A percentile compares a stretch with the other conserved stretches of the same genome.
Conservation (phyloP, 164 flowering plant species). For the Brasenia schreberi region DNA sequence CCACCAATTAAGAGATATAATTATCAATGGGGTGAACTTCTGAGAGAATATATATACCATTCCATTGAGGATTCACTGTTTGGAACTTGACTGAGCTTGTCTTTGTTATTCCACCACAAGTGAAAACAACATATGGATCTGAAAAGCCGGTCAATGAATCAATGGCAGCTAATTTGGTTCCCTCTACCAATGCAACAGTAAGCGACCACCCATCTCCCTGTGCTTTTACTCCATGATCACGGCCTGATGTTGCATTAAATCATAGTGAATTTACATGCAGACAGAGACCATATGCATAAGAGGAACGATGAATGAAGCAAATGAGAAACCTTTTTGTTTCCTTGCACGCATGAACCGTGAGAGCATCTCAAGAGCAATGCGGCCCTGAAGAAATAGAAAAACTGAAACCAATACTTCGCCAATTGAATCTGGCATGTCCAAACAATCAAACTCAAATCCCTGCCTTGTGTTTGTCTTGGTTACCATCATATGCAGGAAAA, state of each 20-base stretch:
- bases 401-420: slow-evolving; percentile 78
- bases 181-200: slow-evolving; percentile 90
- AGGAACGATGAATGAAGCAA: background rate
- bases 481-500: slow-evolving; percentile 53
- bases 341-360: slow-evolving; percentile 90
- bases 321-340: slow-evolving; percentile 28
- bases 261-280: background rate
- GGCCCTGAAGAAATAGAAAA: slow-evolving; percentile 65
- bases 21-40: background rate
- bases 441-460: slow-evolving; percentile 89
- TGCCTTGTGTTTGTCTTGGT: slow-evolving; percentile 51
- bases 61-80: slow-evolving; percentile 77
- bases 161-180: slow-evolving; percentile 68
- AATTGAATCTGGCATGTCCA: slow-evolving; percentile 91
- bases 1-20: background rate
- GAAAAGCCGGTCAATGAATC: slow-evolving; percentile 67
- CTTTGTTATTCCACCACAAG: slow-evolving; percentile 82
- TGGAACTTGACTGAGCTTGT: slow-evolving; percentile 95
- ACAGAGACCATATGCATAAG: background rate
- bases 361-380: slow-evolving; percentile 49
- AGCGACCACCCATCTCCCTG: slow-evolving; percentile 95
- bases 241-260: slow-evolving; percentile 24
- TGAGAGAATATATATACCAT: slow-evolving; percentile 30
- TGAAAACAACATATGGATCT: slow-evolving; percentile 90
- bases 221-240: slow-evolving; percentile 95